Evolutionary conservation across 345 rosid species (phyloP).

Genomic region (Acer yangbiense): DNA sequence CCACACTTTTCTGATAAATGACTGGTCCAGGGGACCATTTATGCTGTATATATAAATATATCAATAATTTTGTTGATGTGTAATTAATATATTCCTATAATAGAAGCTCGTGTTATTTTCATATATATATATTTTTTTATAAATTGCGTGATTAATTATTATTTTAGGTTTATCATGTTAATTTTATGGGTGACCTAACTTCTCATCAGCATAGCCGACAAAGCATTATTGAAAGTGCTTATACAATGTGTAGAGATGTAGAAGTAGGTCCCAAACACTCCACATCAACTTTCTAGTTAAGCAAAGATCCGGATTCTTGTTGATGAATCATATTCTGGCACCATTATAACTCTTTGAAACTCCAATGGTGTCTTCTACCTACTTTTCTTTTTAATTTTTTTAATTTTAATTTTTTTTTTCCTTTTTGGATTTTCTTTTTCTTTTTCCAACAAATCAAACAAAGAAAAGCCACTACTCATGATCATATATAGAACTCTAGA

Average conservation of each 20-base stretch:
- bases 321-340: constrained; percentile 72
- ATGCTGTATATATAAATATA: not conserved
- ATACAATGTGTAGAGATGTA: constrained; percentile 22
- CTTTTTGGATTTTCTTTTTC: constrained; percentile 3
- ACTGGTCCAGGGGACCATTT: constrained; percentile 22
- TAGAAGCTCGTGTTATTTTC: constrained; percentile 7
- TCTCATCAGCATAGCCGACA: constrained; percentile 59
- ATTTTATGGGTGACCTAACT: constrained; percentile 61
- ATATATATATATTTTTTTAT: too few species aligned
- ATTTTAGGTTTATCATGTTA: constrained; percentile 36
- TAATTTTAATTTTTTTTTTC: too few species aligned
- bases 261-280: constrained; percentile 46
- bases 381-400: constrained; percentile 18
- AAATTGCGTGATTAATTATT: not conserved
- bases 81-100: not conserved
- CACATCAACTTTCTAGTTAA: constrained; percentile 69
- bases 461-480: constrained; percentile 21
- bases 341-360: constrained; percentile 51
- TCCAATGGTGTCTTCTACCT: constrained; percentile 41
- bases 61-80: not conserved
- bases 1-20: constrained; percentile 17
- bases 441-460: constrained; percentile 19
- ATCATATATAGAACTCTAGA: constrained; percentile 24
- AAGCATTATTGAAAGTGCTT: constrained; percentile 71
- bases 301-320: constrained; percentile 66